Conservation (phyloP, 495 filamentous ascomycete species). For the Umbilicaria muhlenbergii region DNA sequence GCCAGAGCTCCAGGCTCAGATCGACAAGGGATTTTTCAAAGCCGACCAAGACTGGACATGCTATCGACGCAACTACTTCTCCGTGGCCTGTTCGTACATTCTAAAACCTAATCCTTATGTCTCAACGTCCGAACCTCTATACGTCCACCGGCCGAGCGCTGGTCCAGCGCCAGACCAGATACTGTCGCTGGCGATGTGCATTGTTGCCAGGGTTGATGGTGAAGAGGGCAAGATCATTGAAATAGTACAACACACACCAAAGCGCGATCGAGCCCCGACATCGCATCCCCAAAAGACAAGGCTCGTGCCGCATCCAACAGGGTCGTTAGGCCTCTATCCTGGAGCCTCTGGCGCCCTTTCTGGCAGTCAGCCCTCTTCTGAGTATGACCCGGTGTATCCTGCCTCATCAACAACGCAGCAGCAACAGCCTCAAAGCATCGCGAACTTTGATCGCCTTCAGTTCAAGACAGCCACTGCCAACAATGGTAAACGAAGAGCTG, state of each 20-base stretch:
- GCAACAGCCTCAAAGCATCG: slow-evolving; percentile 24
- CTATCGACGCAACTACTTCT: slow-evolving; percentile 90
- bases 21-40: slow-evolving; percentile 87
- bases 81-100: slow-evolving; percentile 67
- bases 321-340: slow-evolving; percentile 1
- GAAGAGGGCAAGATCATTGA: slow-evolving; percentile 66
- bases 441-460: slow-evolving; percentile 85
- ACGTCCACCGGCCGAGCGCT: slow-evolving; percentile 21
- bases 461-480: slow-evolving; percentile 95
- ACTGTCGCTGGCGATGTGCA: slow-evolving; percentile 60
- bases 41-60: slow-evolving; percentile 87
- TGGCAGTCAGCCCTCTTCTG: neutral
- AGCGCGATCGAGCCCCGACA: slow-evolving; percentile 53
- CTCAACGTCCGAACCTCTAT: slow-evolving; percentile 26
- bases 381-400: slow-evolving; percentile 2
- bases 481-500: slow-evolving; percentile 82
- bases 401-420: too few relatives aligned
- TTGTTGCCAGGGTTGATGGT: slow-evolving; percentile 64
- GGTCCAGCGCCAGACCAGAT: slow-evolving; percentile 38
- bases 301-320: neutral
- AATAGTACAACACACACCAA: slow-evolving; percentile 87
- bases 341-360: neutral
- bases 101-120: slow-evolving; percentile 36
- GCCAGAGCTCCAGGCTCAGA: slow-evolving; percentile 66
- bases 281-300: slow-evolving; percentile 1